Evolutionary conservation across 1,139 yeast species (phyloP).

Genomic region (Candida tunisiensis): DNA sequence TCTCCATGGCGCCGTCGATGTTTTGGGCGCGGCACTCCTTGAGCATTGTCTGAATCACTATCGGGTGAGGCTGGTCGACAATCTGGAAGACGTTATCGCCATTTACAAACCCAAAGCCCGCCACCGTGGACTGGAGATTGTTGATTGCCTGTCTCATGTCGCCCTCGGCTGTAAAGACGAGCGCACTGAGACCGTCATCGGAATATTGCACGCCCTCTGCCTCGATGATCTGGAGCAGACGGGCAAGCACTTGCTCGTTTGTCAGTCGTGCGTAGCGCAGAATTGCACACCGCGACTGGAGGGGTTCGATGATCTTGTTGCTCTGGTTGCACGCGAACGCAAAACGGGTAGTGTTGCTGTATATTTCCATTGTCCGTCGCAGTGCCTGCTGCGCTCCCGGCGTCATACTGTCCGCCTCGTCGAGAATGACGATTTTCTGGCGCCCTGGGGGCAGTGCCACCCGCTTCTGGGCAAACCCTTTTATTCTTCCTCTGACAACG

Average conservation of each 20-base stretch:
- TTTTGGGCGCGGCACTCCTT: conserved; percentile 31
- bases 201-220: conserved; percentile 61
- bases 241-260: conserved; percentile 70
- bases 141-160: conserved; percentile 98
- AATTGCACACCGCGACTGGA: conserved; percentile 94
- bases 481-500: conserved; percentile 82
- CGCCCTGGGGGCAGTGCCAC: conserved; percentile 55
- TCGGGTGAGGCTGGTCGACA: conserved; percentile 94
- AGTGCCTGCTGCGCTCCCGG: conserved; percentile 97
- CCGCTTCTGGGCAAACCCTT: conserved; percentile 90
- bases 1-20: conserved; percentile 53
- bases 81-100: conserved; percentile 88
- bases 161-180: conserved; percentile 94
- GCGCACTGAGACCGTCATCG: conserved; percentile 84
- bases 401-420: conserved; percentile 98
- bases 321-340: conserved; percentile 97
- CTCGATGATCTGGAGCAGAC: conserved; percentile 57
- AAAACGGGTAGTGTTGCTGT: conserved; percentile 85
- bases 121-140: conserved; percentile 81
- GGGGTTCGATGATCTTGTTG: conserved; percentile 86
- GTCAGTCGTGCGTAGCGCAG: conserved; percentile 65
- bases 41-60: conserved; percentile 65
- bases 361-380: conserved; percentile 93
- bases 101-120: conserved; percentile 83
- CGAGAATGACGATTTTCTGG: conserved; percentile 78